A percentile compares a stretch with the other conserved stretches of the same genome.
phyloP scores from a whole-genome alignment of 2,329 filamentous ascomycete genomes.

The Aureobasidium leucospermi region DNA sequence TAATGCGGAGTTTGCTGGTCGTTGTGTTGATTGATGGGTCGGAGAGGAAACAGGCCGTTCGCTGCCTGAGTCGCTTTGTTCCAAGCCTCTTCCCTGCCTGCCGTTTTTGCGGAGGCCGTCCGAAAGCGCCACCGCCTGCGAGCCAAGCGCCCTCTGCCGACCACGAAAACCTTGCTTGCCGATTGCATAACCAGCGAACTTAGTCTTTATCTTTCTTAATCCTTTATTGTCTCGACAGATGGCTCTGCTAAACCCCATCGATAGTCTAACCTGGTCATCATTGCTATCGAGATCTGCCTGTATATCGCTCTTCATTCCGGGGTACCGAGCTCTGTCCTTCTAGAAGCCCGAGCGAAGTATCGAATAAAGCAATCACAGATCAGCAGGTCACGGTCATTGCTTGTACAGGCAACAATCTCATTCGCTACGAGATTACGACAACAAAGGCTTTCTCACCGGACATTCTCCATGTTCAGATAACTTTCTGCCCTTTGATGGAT shows the following conservation, averaged over 20 bases:
- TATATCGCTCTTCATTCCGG: background rate
- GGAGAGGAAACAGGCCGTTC: slow-evolving; percentile 1
- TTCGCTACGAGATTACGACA: background rate
- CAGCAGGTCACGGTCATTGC: background rate
- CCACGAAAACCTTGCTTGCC: background rate
- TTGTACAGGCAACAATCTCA: background rate
- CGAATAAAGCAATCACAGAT: background rate
- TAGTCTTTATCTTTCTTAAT: background rate
- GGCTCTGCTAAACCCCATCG: background rate
- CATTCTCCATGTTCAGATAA: background rate
- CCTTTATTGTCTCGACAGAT: background rate
- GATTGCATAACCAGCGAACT: background rate
- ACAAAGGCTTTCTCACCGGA: background rate
- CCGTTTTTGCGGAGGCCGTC: slow-evolving; percentile 1
- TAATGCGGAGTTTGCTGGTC: background rate
- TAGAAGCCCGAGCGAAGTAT: background rate
- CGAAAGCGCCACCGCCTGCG: slow-evolving; percentile 2
- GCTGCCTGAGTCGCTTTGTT: slow-evolving; percentile 9
- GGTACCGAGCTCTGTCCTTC: slow-evolving; percentile 1
- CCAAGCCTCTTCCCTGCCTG: background rate
- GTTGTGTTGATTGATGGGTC: background rate
- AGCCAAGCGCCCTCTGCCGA: background rate
- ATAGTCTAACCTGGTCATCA: background rate
- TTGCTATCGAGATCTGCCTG: background rate
- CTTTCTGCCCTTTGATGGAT: background rate